phyloP scores from a whole-genome alignment of 495 filamentous ascomycete species.

The Penicillium tannophilum region DNA sequence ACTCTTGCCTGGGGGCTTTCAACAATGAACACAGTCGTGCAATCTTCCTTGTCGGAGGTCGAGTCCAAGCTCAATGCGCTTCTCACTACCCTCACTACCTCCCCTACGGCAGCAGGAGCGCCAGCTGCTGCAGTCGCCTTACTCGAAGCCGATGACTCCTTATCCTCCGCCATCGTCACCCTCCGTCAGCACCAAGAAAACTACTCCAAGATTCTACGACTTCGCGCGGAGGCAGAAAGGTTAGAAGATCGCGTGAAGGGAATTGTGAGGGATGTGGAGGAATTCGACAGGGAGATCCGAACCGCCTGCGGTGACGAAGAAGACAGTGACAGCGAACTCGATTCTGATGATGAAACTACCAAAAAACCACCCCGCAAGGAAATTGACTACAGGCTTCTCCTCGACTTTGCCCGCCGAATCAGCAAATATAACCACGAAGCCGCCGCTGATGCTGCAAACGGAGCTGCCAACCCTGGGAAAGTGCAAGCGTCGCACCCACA shows the following conservation, averaged over 20 bases:
- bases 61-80: conserved; percentile 47
- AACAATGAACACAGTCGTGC: conserved; percentile 44
- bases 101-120: conserved; percentile 45
- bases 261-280: conserved; percentile 44
- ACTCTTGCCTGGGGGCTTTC: not conserved
- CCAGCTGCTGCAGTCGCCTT: conserved; percentile 42
- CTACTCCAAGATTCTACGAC: conserved; percentile 39
- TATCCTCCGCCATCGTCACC: conserved; percentile 42
- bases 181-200: conserved; percentile 48
- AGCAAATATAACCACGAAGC: conserved; percentile 53
- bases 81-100: conserved; percentile 42
- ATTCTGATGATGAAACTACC: conserved; percentile 24
- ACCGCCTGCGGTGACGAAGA: conserved; percentile 36
- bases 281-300: conserved; percentile 42
- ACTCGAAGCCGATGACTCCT: conserved; percentile 44
- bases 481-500: conserved; percentile 19
- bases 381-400: conserved; percentile 46
- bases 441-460: conserved; percentile 45
- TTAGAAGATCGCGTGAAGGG: conserved; percentile 44
- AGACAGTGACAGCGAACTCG: conserved; percentile 33
- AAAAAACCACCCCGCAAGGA: conserved; percentile 28
- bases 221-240: conserved; percentile 40
- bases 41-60: conserved; percentile 39
- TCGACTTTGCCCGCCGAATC: conserved; percentile 51
- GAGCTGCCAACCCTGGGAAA: conserved; percentile 17